Conservation (phyloP, 202 grass and related monocot genomes). For the Cymbopogon flexuosus region DNA sequence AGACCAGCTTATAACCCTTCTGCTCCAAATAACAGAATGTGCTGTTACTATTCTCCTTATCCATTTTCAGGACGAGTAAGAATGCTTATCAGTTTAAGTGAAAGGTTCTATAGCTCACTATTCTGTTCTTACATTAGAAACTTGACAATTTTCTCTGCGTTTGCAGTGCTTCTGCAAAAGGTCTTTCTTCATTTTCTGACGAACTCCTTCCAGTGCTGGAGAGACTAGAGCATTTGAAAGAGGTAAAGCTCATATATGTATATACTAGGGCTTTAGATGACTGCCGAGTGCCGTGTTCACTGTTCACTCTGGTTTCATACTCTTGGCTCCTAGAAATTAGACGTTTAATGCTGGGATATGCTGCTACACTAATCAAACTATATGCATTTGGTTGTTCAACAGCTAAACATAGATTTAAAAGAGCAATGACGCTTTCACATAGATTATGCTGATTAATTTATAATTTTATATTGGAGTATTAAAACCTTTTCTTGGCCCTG, state of each 20-base stretch:
- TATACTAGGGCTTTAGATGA: not conserved
- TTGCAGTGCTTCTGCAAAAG: slow-evolving; percentile 40
- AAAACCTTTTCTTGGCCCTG: not conserved
- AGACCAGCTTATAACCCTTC: slow-evolving; percentile 75
- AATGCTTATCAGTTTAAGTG: slow-evolving; percentile 6
- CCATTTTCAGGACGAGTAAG: slow-evolving; percentile 89
- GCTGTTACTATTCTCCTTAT: slow-evolving; percentile 61
- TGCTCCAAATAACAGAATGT: slow-evolving; percentile 75
- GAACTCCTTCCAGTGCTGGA: slow-evolving; percentile 70
- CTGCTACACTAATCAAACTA: not conserved
- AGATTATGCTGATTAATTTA: not conserved
- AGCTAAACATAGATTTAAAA: not conserved
- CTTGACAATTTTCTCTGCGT: slow-evolving; percentile 12
- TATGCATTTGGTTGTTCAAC: not conserved
- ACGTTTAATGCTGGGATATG: not conserved
- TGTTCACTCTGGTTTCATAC: not conserved
- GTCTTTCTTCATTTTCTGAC: slow-evolving; percentile 58
- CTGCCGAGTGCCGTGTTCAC: too few relatives aligned
- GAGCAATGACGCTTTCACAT: not conserved
- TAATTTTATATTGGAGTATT: not conserved
- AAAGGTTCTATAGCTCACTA: not conserved
- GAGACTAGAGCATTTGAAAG: slow-evolving; percentile 78
- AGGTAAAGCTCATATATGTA: slow-evolving; percentile 43
- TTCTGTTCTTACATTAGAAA: slow-evolving; percentile 21
- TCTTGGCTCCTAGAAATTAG: not conserved